phyloP scores from a whole-genome alignment of 208 protist species.

The Crithidia expoeki region DNA sequence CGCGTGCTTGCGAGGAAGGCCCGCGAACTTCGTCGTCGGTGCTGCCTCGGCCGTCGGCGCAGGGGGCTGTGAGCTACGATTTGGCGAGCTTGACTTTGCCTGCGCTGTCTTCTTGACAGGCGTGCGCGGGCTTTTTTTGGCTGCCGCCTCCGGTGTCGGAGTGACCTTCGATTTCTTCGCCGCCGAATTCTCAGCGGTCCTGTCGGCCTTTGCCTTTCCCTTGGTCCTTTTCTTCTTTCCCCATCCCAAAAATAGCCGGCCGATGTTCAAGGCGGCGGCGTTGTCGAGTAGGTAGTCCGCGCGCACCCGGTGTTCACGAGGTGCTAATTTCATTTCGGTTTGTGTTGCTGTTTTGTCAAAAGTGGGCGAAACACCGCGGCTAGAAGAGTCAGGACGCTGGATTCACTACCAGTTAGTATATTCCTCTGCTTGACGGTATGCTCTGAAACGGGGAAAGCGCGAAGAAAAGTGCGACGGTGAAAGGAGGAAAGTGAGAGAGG shows the following conservation, averaged over 20 bases:
- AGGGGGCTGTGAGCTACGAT: neutral
- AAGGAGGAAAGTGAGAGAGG: too few relatives aligned
- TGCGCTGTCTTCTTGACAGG: neutral
- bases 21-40: neutral
- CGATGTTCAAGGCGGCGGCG: constrained; percentile 36
- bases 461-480: too few relatives aligned
- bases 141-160: neutral
- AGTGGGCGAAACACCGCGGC: too few relatives aligned
- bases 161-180: neutral
- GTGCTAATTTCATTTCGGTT: constrained; percentile 42
- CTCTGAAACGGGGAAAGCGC: too few relatives aligned
- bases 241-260: constrained; percentile 44
- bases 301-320: constrained; percentile 26
- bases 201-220: neutral
- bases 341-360: neutral
- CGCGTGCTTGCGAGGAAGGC: neutral
- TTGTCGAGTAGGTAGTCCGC: constrained; percentile 48
- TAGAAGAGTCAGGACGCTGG: too few relatives aligned
- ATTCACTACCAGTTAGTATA: too few relatives aligned
- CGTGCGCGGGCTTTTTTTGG: neutral
- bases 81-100: constrained; percentile 3
- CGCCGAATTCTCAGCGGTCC: neutral
- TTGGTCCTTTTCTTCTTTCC: constrained; percentile 15
- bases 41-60: neutral
- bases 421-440: too few relatives aligned